Base-by-base conservation (phyloP, 2,329 filamentous ascomycete genomes). In the Phaeosphaeria sp. region DNA sequence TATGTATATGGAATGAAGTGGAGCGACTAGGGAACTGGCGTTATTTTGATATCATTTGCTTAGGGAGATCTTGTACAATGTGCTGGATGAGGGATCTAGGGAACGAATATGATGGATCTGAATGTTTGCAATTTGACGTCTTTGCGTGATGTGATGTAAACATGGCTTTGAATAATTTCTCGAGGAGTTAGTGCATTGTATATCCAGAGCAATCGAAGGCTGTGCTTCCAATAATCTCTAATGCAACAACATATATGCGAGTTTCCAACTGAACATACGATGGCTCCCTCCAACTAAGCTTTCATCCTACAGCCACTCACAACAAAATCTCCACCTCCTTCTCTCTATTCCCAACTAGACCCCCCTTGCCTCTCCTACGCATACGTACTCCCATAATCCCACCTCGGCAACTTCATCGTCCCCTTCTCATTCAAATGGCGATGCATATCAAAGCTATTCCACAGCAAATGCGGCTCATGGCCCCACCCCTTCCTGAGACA, bases 401-500 rank as follows among this genome's bases (percentile, higher is more conserved):
- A 92, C 63, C 81, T 86, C 69, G 85, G 83, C 64, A 93, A 84
- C 88, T 93, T 93, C 92, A 96, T 96, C 67, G 91, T 95, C 22
- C 92, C 92, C 76, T 94, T 86, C 81, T 93, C 89, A 56, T 87
- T 81, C 59, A 96, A 78, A 63, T 92, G 91, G 83, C 89, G 89
- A 80, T 96, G 93, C 88, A 96, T 91, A 78, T 96, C 91, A 76
- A 96, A 96, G 47, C 85, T 83, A 79, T 96, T 91, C 84, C 89
- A 96, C 62, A 96, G 82, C 74, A 96, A 80, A 77, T 96, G 92
- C 24, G 93, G 93, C 83, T 96, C 91, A 78, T 96, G 92, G 20
- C 91, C 92, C 91, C 89, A 91, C 20, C 92, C 93, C 84, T 92
- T 94, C 77, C 84, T 86, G 77, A 96, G 78, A 75, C 92, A 95